Conservation (phyloP, 768 basidiomycete species). For the Russula virescens region DNA sequence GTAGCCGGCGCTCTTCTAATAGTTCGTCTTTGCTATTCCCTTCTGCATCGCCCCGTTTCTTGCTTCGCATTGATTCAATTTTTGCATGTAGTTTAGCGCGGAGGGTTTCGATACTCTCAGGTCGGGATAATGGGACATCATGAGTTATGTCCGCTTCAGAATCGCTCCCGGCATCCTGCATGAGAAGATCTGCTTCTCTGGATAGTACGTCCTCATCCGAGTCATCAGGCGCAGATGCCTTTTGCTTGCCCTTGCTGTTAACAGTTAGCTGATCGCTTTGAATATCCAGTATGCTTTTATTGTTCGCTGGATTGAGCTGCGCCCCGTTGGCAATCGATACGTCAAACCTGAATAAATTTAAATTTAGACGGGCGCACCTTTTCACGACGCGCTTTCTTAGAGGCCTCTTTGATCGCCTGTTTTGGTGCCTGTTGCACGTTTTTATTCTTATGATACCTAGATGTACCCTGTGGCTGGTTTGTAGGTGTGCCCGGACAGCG, state of each 20-base stretch:
- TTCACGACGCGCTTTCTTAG: slow-evolving; percentile 81
- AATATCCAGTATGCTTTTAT: slow-evolving; percentile 68
- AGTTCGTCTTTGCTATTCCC: slow-evolving; percentile 72
- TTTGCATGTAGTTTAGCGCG: slow-evolving; percentile 70
- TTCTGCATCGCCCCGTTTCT: slow-evolving; percentile 33
- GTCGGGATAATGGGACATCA: slow-evolving; percentile 56
- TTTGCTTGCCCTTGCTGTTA: slow-evolving; percentile 45
- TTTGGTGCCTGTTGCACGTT: slow-evolving; percentile 74
- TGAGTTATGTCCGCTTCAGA: slow-evolving; percentile 31
- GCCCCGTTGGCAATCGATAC: neutral
- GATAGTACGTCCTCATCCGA: slow-evolving; percentile 32
- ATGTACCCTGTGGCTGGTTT: slow-evolving; percentile 37
- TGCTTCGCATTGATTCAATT: slow-evolving; percentile 61
- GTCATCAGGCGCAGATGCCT: slow-evolving; percentile 34
- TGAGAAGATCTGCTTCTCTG: slow-evolving; percentile 36
- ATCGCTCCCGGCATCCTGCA: slow-evolving; percentile 29
- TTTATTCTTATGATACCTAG: slow-evolving; percentile 81
- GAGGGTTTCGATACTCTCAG: slow-evolving; percentile 56
- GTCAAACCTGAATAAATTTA: neutral
- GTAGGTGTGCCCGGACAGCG: neutral
- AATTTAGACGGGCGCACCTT: slow-evolving; percentile 47
- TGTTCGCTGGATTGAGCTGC: slow-evolving; percentile 92
- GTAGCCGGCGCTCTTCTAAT: slow-evolving; percentile 69
- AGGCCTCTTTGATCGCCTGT: slow-evolving; percentile 82
- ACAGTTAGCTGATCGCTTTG: slow-evolving; percentile 23